Percentiles rank a stretch among this genome's conserved stretches.
Conservation (phyloP, 1,139 yeast genomes). For the Geotrichum klebahnii region DNA sequence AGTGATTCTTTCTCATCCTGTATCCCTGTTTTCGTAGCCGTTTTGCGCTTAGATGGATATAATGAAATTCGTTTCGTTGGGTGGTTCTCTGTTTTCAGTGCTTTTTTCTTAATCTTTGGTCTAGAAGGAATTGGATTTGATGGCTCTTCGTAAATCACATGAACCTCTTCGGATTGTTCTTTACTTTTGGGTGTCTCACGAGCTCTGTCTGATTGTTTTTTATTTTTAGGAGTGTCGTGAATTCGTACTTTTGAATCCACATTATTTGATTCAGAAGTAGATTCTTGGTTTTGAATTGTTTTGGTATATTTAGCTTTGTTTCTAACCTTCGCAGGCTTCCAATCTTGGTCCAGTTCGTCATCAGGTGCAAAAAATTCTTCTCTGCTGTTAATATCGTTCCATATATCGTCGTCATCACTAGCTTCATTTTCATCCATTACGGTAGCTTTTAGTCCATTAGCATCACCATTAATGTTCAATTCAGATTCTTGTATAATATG, state of each 20-base stretch:
- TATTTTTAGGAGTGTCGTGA: no score
- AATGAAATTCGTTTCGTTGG: no score
- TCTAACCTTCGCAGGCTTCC: constrained; percentile 2
- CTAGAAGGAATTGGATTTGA: no score
- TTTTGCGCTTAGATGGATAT: no score
- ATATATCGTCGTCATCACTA: constrained; percentile 4
- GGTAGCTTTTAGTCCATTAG: not conserved
- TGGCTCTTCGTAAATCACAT: no score
- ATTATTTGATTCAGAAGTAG: not conserved
- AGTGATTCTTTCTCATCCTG: no score
- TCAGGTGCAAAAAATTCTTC: constrained; percentile 12
- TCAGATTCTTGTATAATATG: not conserved
- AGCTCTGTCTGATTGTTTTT: no score
- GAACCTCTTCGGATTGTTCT: no score
- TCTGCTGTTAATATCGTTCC: constrained; percentile 5
- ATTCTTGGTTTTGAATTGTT: not conserved
- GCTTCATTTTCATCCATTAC: not conserved
- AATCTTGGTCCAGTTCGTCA: constrained; percentile 8
- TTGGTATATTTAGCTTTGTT: not conserved
- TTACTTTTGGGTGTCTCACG: no score
- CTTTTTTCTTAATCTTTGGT: no score
- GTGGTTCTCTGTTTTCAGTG: no score
- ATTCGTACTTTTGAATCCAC: not conserved
- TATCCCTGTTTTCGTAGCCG: no score
- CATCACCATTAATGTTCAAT: not conserved